These are phyloP conservation scores for Naematelia aurantialba DNA, from an alignment of 768 basidiomycete species.

Conservation along the genomic window DNA sequence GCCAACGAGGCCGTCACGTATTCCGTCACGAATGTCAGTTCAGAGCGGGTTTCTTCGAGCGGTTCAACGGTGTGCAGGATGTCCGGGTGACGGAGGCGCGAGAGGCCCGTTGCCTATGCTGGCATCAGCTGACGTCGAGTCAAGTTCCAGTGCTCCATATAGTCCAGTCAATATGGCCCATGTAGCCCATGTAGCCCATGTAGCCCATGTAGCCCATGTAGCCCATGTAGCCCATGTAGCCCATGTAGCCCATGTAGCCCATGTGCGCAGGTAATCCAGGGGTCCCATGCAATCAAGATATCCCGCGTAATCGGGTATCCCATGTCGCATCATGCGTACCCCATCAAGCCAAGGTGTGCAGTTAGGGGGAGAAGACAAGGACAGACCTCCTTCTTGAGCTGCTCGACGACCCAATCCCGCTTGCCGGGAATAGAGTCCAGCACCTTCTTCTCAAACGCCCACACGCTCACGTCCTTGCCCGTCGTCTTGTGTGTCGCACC, in stretches of 20 bases:
- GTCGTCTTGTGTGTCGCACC: conserved; percentile 83
- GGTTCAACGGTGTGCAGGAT: conserved; percentile 98
- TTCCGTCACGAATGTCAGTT: conserved; percentile 91
- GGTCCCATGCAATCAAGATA: too few species aligned
- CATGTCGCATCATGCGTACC: too few species aligned
- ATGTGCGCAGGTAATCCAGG: too few species aligned
- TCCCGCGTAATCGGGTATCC: too few species aligned
- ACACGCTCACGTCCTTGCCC: conserved; percentile 83
- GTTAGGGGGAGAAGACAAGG: not conserved
- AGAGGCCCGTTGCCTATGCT: conserved; percentile 67
- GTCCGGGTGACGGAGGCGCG: conserved; percentile 84
- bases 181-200: not conserved
- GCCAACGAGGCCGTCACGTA: conserved; percentile 77
- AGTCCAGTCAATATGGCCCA: too few species aligned
- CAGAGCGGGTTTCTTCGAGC: conserved; percentile 82
- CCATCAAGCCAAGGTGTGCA: too few species aligned
- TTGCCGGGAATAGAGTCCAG: conserved; percentile 68
- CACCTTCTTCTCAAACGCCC: conserved; percentile 80
- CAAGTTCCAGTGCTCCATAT: too few species aligned
- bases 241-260: too few species aligned
- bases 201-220: too few species aligned
- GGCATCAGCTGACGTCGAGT: not conserved
- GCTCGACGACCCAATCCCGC: conserved; percentile 72
- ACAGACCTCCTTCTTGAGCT: conserved; percentile 77
- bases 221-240: too few species aligned